Evolutionary conservation across 345 rosid species (phyloP), one percentile per base, ranked within the genome.

Genomic region (Camelina sativa): DNA sequence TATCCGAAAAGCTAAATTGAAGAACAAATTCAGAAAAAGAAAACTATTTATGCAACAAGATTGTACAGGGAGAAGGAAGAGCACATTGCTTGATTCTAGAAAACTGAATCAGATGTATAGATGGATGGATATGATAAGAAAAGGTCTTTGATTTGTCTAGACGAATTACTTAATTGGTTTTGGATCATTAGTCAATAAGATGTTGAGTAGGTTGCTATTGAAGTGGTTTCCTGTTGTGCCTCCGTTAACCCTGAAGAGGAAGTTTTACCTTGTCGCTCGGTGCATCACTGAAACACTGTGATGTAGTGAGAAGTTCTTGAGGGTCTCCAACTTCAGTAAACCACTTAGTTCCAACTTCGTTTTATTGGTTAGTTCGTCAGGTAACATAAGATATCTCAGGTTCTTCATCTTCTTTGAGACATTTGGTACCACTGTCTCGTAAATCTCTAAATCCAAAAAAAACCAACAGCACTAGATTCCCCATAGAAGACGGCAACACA

Each of bases 1-100:
- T 94, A 58, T 80, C 86, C 0, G 84, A 86, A 78, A 91, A 87
- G 82, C 80, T 77, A 1, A 68, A 58, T n/a, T 77, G 64, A 77
- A 56, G 15, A 63, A 67, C 55, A 75, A 30, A 19, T 51, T 52
- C 6, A 47, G 30, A 47, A 4, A 46, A 23, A n/a, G n/a, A n/a
- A 38, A 23, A 34, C 37, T 52, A 19, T 67, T 17, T 51, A 58
- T 48, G 13, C 43, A 40, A 40, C 12, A 40, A 40, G 12, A n/a
- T 44, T 28, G 50, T 74, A 54, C 8, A 52, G 9, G 32, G 56
- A 53, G 16, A 17, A 44, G 44, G 22, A 12, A 56, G 62, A 53
- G 34, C 69, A 61, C 44, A 62, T 51, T 72, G 30, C 76, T 62
- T 72, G 34, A 19, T 50, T 34, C 38, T 35, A 28, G 25, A 37